Evolutionary conservation across 768 basidiomycete species (phyloP).

Genomic region (Suillus placidus): DNA sequence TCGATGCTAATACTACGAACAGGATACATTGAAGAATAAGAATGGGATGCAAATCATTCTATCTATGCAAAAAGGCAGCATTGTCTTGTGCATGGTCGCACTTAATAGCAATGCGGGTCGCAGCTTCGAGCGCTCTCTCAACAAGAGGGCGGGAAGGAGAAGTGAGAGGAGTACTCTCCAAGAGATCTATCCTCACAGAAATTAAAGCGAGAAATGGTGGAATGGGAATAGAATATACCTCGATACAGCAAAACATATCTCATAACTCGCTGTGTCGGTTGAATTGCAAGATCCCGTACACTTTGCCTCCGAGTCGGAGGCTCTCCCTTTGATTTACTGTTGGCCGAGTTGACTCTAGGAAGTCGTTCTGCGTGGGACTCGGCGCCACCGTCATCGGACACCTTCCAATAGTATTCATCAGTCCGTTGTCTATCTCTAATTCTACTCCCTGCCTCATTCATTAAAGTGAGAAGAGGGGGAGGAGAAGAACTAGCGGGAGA

Average conservation of each 20-base stretch:
- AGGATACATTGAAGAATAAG: not conserved
- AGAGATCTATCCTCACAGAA: slow-evolving; percentile 44
- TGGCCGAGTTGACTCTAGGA: slow-evolving; percentile 4
- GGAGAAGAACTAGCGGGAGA: slow-evolving; percentile 4
- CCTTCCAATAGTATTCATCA: slow-evolving; percentile 11
- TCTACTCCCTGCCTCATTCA: slow-evolving; percentile 10
- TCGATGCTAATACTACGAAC: not conserved
- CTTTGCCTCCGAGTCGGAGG: slow-evolving; percentile 26
- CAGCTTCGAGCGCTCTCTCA: slow-evolving; percentile 59
- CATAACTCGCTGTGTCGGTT: slow-evolving; percentile 65
- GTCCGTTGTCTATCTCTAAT: slow-evolving; percentile 12
- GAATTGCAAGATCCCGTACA: slow-evolving; percentile 62
- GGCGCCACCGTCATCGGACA: not conserved
- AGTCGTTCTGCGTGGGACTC: slow-evolving; percentile 12
- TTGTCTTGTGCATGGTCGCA: slow-evolving; percentile 66
- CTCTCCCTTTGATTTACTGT: slow-evolving; percentile 3
- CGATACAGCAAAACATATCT: slow-evolving; percentile 63
- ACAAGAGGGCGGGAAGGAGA: slow-evolving; percentile 55
- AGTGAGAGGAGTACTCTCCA: slow-evolving; percentile 49
- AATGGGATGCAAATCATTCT: not conserved
- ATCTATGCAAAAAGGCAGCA: slow-evolving; percentile 42
- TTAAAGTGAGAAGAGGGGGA: slow-evolving; percentile 17
- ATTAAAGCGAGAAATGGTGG: slow-evolving; percentile 10
- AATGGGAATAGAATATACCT: slow-evolving; percentile 41
- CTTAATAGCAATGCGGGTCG: slow-evolving; percentile 57